These are phyloP conservation scores for Phytophthora fragariaefolia DNA, from an alignment of 352 stramenopile genomes.

Conservation along the genomic window DNA sequence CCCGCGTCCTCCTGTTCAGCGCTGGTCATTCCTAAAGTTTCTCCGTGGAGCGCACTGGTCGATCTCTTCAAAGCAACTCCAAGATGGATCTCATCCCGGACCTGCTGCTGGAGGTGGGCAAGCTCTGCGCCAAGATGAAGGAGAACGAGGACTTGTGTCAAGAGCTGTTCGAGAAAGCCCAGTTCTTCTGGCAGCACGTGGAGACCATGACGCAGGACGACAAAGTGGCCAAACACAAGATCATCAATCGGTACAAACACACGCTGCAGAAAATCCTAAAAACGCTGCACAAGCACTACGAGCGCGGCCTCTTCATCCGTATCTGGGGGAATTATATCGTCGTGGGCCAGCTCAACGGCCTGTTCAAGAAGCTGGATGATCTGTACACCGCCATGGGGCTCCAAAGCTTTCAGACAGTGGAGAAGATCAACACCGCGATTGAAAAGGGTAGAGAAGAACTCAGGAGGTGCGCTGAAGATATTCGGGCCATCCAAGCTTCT, in stretches of 20 bases:
- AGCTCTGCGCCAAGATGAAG: slow-evolving; percentile 30
- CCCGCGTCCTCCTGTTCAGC: not conserved
- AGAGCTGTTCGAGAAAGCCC: slow-evolving; percentile 7
- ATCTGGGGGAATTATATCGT: slow-evolving; percentile 24
- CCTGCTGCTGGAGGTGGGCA: slow-evolving; percentile 25
- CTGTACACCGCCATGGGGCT: slow-evolving; percentile 16
- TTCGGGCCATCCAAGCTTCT: not conserved
- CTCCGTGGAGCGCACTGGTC: too few relatives aligned
- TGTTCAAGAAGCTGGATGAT: slow-evolving; percentile 27
- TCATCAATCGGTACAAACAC: slow-evolving; percentile 30
- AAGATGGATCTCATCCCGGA: slow-evolving; percentile 25
- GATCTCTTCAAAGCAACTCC: too few relatives aligned
- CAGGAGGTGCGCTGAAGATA: not conserved
- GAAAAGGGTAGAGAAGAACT: slow-evolving; percentile 6
- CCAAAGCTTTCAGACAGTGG: slow-evolving; percentile 6
- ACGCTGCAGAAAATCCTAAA: slow-evolving; percentile 30
- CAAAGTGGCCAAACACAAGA: slow-evolving; percentile 25
- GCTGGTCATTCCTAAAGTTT: slow-evolving; percentile 6
- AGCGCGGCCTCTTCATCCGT: slow-evolving; percentile 12
- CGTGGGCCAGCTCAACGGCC: slow-evolving; percentile 5
- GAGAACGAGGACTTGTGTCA: slow-evolving; percentile 31
- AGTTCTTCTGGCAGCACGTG: slow-evolving; percentile 37
- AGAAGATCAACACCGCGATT: not conserved
- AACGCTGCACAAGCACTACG: slow-evolving; percentile 9
- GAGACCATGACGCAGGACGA: slow-evolving; percentile 31